These are phyloP conservation scores for Syzygium syzygioides DNA, from an alignment of 441 rosid genomes.

Conservation along the genomic window DNA sequence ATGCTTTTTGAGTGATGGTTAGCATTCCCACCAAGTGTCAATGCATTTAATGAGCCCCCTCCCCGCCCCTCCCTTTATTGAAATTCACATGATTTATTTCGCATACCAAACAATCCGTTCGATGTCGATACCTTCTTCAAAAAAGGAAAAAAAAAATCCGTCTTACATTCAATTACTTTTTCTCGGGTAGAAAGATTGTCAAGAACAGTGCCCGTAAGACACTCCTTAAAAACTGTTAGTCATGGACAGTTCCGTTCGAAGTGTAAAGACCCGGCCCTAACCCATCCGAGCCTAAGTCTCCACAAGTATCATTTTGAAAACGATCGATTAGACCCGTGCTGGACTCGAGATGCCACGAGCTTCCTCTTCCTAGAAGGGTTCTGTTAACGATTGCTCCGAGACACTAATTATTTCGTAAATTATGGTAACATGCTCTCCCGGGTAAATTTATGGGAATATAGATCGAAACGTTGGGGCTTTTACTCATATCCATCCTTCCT, in stretches of 20 bases:
- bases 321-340: too few species aligned
- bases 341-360: background rate
- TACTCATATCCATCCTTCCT: background rate
- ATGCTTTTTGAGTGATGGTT: background rate
- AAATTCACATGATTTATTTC: background rate
- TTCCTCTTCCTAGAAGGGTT: background rate
- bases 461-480: background rate
- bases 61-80: background rate
- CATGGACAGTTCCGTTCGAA: background rate
- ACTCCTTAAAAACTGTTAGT: background rate
- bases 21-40: background rate
- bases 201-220: background rate
- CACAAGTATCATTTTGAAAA: background rate
- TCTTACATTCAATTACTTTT: background rate
- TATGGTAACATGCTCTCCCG: accelerated
- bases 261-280: background rate
- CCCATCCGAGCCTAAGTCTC: background rate
- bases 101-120: background rate
- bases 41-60: background rate
- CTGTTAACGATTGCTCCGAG: background rate
- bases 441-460: background rate
- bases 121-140: background rate
- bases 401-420: too few species aligned
- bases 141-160: background rate
- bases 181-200: background rate